These are phyloP conservation scores for Colletotrichum sojae DNA, from an alignment of 2,329 filamentous ascomycete genomes.

Conservation along the genomic window DNA sequence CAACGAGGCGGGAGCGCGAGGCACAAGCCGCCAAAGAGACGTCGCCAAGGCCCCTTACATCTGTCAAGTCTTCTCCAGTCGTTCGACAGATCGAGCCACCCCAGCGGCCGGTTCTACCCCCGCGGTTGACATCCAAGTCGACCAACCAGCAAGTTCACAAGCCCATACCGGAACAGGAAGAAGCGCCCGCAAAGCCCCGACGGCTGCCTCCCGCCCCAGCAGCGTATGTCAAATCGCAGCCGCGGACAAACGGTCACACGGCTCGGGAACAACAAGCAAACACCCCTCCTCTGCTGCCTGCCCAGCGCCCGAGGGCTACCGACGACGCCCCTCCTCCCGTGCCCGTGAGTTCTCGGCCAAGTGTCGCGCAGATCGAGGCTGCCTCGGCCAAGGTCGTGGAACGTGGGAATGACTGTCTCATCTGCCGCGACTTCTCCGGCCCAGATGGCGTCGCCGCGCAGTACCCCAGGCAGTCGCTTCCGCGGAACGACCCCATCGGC, in stretches of 20 bases:
- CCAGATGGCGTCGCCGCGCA: conserved; percentile 84
- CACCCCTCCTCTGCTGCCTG: conserved; percentile 39
- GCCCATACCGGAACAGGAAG: conserved; percentile 20
- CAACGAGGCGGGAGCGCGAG: conserved; percentile 68
- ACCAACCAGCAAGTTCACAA: conserved; percentile 45
- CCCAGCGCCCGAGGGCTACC: conserved; percentile 31
- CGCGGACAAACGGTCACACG: conserved; percentile 43
- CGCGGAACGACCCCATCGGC: conserved; percentile 73
- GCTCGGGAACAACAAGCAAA: conserved; percentile 34
- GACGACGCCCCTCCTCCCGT: conserved; percentile 64
- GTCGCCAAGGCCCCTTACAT: conserved; percentile 50
- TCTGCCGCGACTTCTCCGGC: conserved; percentile 89
- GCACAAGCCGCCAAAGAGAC: conserved; percentile 50
- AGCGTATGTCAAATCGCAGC: conserved; percentile 29
- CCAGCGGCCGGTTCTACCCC: conserved; percentile 60
- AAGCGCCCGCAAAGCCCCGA: conserved; percentile 32
- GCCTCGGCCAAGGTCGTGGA: conserved; percentile 51
- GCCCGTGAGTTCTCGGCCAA: conserved; percentile 67
- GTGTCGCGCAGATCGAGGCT: conserved; percentile 65
- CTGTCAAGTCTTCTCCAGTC: conserved; percentile 55
- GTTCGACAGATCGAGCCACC: conserved; percentile 51
- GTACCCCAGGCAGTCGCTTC: conserved; percentile 81
- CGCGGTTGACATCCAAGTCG: conserved; percentile 66
- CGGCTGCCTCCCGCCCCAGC: conserved; percentile 38
- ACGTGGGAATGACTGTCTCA: conserved; percentile 71